Evolutionary conservation across 495 filamentous ascomycete species (phyloP).

Genomic region (Acidiella bohemica): DNA sequence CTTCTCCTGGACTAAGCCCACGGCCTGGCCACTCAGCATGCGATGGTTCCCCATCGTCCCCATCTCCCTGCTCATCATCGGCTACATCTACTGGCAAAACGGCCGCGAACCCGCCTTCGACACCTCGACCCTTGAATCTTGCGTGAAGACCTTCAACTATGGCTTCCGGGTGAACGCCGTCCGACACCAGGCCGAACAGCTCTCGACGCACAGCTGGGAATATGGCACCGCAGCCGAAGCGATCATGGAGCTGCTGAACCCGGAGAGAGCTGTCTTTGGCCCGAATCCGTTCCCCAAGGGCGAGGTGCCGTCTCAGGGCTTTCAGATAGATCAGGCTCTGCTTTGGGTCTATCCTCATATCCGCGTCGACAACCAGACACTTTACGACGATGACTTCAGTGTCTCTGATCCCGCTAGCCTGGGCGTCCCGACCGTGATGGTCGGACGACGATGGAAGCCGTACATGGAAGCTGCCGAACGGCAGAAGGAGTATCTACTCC

Average conservation of each 20-base stretch:
- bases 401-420: slow-evolving; percentile 33
- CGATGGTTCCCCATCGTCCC: background rate
- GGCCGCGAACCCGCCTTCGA: background rate
- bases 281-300: slow-evolving; percentile 31
- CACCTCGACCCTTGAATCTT: background rate
- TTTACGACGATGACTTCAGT: slow-evolving; percentile 22
- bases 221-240: slow-evolving; percentile 37
- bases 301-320: slow-evolving; percentile 28
- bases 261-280: slow-evolving; percentile 33
- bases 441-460: slow-evolving; percentile 29
- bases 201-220: slow-evolving; percentile 31
- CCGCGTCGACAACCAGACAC: slow-evolving; percentile 20
- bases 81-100: background rate
- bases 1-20: background rate
- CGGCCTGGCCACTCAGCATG: slow-evolving; percentile 2
- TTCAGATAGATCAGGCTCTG: slow-evolving; percentile 23
- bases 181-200: slow-evolving; percentile 7
- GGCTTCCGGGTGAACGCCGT: slow-evolving; percentile 13
- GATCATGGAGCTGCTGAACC: slow-evolving; percentile 35
- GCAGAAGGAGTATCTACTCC: slow-evolving; percentile 33
- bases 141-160: slow-evolving; percentile 12
- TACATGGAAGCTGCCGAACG: slow-evolving; percentile 29
- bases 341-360: slow-evolving; percentile 30
- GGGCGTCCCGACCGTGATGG: slow-evolving; percentile 34
- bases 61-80: background rate